These are phyloP conservation scores for Russula olivacea DNA, from an alignment of 768 basidiomycete genomes.

Conservation along the genomic window DNA sequence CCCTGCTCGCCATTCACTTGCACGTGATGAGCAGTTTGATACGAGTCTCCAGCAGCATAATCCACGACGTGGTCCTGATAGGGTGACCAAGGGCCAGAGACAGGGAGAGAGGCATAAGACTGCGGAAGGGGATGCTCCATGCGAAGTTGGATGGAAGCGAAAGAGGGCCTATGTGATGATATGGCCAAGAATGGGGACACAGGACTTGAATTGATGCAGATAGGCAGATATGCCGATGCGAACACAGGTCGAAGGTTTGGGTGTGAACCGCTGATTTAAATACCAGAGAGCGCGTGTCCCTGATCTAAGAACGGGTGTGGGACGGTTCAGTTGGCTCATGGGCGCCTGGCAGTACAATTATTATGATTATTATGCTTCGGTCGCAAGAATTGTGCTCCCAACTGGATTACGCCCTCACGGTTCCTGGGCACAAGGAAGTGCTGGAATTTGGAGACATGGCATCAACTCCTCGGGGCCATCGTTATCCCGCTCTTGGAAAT, in stretches of 20 bases:
- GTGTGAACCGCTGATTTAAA: conserved; percentile 10
- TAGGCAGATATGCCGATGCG: not conserved
- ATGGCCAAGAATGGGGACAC: not conserved
- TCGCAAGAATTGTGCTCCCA: not conserved
- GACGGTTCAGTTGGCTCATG: not conserved
- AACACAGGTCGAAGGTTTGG: not conserved
- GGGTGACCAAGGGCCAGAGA: not conserved
- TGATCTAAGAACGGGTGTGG: conserved; percentile 9
- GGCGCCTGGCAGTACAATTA: conserved; percentile 1
- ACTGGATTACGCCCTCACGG: not conserved
- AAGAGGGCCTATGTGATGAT: not conserved
- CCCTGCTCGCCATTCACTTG: conserved; percentile 4
- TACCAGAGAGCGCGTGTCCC: conserved; percentile 15
- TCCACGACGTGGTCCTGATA: not conserved
- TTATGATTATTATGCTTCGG: not conserved
- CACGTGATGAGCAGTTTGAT: conserved; percentile 5
- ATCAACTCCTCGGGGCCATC: not conserved
- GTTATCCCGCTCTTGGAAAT: not conserved
- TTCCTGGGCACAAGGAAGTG: conserved; percentile 11
- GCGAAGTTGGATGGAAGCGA: not conserved
- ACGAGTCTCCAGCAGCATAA: conserved; percentile 2
- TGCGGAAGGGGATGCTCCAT: conserved; percentile 10
- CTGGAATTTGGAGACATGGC: not conserved
- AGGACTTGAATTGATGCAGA: too few species aligned
- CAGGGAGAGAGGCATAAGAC: not conserved